Base-by-base conservation (phyloP, 768 basidiomycete genomes). In the Termitomyces sp. region DNA sequence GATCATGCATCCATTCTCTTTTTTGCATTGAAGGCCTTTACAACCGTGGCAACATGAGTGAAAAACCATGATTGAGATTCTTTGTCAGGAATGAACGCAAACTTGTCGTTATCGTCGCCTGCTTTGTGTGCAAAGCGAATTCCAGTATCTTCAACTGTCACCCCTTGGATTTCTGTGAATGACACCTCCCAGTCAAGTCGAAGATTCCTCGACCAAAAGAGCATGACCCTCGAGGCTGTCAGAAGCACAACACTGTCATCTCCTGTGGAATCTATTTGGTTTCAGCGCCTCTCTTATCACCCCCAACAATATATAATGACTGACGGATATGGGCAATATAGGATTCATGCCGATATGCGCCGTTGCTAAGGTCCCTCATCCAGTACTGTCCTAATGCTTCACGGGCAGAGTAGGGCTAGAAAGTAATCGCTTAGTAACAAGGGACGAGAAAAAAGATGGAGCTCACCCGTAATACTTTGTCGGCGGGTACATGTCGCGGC, bases 301-400 rank as follows among this genome's bases (percentile, higher is more conserved):
- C 37, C 15, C 15, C 20, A n/a, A 13, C 26, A 1, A 33, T 22
- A 36, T 16, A 37, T 33, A 33, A 33, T n/a, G 33, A 39, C 54
- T 37, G 34, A 94, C 92, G 86, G 60, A 96, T 87, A 66, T 98
- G 96, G 5, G 95, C 96, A 51, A 98, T 87, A 67, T 98, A 98
- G 29, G 75, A 75, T 66, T 98, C 94, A 59, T 81, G 76, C 58
- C 92, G 84, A 71, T 88, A 98, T 16, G 84, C 79, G 10, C 96
- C 97, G 57, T 92, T 86, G 62, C 94, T 92, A 16, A 98, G 72
- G 68, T 98, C 96, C 73, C 86, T 92, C 81, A 98, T 87, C 96
- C 97, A 98, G 64, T 88, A 92, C 72, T 98, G 97, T 6, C 97
- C 97, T 8, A 91, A 74, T 0, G 95, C 92, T 69, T 97, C 95